phyloP scores from a whole-genome alignment of 352 stramenopile genomes.

The Globisporangium spiculum region DNA sequence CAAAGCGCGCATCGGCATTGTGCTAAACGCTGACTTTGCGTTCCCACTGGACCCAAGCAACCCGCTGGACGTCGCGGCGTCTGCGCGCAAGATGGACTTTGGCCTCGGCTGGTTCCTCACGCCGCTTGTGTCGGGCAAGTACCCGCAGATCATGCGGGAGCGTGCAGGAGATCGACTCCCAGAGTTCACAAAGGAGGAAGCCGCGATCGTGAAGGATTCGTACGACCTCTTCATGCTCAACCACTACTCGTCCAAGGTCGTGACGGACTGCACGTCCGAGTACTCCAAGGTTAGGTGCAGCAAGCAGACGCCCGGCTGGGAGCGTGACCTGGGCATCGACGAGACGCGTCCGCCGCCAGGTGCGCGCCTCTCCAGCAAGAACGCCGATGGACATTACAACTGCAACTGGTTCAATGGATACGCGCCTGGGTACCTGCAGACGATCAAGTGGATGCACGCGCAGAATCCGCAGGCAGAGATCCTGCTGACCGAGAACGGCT shows the following conservation, averaged over 20 bases:
- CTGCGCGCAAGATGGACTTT: conserved; percentile 85
- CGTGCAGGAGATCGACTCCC: conserved; percentile 80
- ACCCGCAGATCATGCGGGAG: conserved; percentile 88
- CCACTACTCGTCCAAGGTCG: conserved; percentile 85
- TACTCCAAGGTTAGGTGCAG: conserved; percentile 30
- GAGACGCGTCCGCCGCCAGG: conserved; percentile 44
- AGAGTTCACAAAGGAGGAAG: conserved; percentile 76
- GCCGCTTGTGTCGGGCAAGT: conserved; percentile 88
- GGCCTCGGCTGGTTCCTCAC: conserved; percentile 90
- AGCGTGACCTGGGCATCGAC: conserved; percentile 49
- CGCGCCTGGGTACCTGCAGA: conserved; percentile 34
- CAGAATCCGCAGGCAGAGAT: conserved; percentile 35
- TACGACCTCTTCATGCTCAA: conserved; percentile 95
- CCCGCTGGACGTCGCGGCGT: conserved; percentile 51
- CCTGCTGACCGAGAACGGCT: conserved; percentile 51
- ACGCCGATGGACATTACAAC: conserved; percentile 34
- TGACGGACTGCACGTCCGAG: conserved; percentile 47
- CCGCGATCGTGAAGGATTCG: conserved; percentile 68
- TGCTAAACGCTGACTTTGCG: conserved; percentile 76
- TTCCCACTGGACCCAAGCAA: conserved; percentile 76
- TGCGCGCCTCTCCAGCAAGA: conserved; percentile 44
- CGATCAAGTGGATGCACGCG: conserved; percentile 41
- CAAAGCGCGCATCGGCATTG: conserved; percentile 88
- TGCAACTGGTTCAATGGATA: conserved; percentile 46
- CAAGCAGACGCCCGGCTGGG: conserved; percentile 34